Conservation (phyloP, 2,329 filamentous ascomycete species). For the Aspergillus sp. region DNA sequence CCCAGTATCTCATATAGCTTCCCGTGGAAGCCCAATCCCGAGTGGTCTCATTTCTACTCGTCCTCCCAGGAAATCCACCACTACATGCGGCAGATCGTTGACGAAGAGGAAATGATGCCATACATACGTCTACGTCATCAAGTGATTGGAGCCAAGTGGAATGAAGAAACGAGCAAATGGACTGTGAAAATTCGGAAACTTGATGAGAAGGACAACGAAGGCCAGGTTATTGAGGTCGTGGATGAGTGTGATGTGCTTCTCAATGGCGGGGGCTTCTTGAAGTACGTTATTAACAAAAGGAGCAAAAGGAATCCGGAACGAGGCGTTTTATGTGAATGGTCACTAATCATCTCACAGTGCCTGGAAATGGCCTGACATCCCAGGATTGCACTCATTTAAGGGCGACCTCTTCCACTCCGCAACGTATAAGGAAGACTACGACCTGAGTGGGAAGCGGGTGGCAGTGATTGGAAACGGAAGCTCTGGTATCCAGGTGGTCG, state of each 20-base stretch:
- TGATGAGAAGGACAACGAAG: slow-evolving; percentile 13
- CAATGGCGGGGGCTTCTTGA: slow-evolving; percentile 37
- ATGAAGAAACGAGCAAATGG: not conserved
- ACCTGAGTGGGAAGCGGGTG: slow-evolving; percentile 32
- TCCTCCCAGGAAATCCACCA: not conserved
- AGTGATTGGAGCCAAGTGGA: not conserved
- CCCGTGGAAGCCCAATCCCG: slow-evolving; percentile 1
- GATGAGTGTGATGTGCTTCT: slow-evolving; percentile 33
- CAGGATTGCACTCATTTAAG: slow-evolving; percentile 46
- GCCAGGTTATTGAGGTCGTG: slow-evolving; percentile 11
- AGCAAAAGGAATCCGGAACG: not conserved
- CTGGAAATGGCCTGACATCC: slow-evolving; percentile 47
- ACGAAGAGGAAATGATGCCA: slow-evolving; percentile 1
- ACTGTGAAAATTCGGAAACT: not conserved
- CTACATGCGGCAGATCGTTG: not conserved
- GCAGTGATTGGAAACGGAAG: slow-evolving; percentile 37
- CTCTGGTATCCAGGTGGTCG: slow-evolving; percentile 40
- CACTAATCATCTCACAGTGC: slow-evolving; percentile 10
- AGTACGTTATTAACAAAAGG: slow-evolving; percentile 10
- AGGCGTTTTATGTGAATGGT: not conserved
- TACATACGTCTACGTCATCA: not conserved
- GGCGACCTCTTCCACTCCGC: slow-evolving; percentile 46
- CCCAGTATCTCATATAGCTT: slow-evolving; percentile 1
- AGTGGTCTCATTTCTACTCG: slow-evolving; percentile 15
- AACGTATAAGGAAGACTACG: slow-evolving; percentile 36